Percentiles rank a stretch among this genome's conserved stretches.
Evolutionary conservation across 1,284 basidiomycete genomes (phyloP).

Genomic region (Trametes polyzona): DNA sequence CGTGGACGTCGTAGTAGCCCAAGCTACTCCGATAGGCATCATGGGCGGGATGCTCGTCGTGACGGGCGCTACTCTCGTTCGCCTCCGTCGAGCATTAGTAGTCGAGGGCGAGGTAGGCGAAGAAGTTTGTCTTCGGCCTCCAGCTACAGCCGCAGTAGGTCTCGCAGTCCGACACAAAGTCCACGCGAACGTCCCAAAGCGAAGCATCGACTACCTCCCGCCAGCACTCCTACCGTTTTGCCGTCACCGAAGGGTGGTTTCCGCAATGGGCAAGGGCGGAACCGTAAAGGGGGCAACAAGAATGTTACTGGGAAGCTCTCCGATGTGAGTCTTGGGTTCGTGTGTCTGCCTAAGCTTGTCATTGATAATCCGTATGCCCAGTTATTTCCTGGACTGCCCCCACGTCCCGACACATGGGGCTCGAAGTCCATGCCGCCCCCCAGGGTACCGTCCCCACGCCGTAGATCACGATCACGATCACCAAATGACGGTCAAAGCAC

Average conservation of each 20-base stretch:
- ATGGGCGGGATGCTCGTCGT: conserved; percentile 27
- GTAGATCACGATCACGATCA: conserved; percentile 14
- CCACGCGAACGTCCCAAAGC: conserved; percentile 51
- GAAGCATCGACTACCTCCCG: conserved; percentile 65
- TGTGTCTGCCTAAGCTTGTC: neutral
- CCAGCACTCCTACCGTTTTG: conserved; percentile 47
- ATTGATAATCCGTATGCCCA: neutral
- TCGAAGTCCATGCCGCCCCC: conserved; percentile 23
- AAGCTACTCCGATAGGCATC: conserved; percentile 27
- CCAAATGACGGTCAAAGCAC: conserved; percentile 1
- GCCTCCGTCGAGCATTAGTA: conserved; percentile 30
- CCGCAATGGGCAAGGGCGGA: conserved; percentile 24
- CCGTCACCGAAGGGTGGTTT: conserved; percentile 36
- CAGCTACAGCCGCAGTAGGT: conserved; percentile 45
- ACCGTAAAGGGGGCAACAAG: conserved; percentile 23
- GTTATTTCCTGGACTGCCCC: conserved; percentile 20
- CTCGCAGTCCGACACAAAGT: conserved; percentile 58
- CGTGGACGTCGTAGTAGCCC: conserved; percentile 41
- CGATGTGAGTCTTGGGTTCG: conserved; percentile 17
- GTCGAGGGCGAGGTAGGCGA: conserved; percentile 35
- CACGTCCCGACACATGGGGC: conserved; percentile 9
- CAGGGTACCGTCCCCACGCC: conserved; percentile 10
- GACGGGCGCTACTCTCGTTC: conserved; percentile 31
- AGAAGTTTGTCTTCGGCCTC: conserved; percentile 36
- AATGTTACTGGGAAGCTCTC: conserved; percentile 24